Conservation (phyloP, 805 yeast species). For the Candida awuae region DNA sequence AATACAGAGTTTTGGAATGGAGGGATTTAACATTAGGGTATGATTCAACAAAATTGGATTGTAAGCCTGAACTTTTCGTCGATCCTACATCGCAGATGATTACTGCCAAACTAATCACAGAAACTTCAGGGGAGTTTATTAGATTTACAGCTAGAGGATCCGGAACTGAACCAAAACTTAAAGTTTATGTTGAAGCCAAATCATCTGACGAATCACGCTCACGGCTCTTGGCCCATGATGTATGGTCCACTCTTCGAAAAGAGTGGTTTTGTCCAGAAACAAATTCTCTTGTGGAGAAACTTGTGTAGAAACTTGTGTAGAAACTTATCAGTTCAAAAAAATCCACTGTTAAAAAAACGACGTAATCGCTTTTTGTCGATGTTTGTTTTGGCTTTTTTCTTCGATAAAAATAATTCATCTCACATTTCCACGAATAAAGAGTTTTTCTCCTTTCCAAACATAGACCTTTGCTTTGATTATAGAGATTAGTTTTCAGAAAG, state of each 20-base stretch:
- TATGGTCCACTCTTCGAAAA: slow-evolving; percentile 44
- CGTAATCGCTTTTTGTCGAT: too few relatives aligned
- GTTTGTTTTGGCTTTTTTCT: too few relatives aligned
- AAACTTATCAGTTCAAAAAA: not conserved
- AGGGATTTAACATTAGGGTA: slow-evolving; percentile 80
- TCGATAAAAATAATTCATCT: too few relatives aligned
- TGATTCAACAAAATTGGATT: slow-evolving; percentile 57
- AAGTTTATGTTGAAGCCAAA: slow-evolving; percentile 80
- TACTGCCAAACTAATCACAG: slow-evolving; percentile 43
- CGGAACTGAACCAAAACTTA: slow-evolving; percentile 93
- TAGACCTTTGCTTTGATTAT: too few relatives aligned
- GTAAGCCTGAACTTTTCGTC: slow-evolving; percentile 58
- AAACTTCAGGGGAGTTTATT: slow-evolving; percentile 31
- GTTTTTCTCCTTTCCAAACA: too few relatives aligned
- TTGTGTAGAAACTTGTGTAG: not conserved
- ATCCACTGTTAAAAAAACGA: not conserved
- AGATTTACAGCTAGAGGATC: slow-evolving; percentile 87
- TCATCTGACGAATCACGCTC: slow-evolving; percentile 44
- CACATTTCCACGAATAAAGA: too few relatives aligned
- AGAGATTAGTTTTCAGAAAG: too few relatives aligned
- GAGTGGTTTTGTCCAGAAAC: slow-evolving; percentile 66
- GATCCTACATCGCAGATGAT: slow-evolving; percentile 82
- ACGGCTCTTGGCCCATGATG: slow-evolving; percentile 41
- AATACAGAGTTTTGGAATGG: slow-evolving; percentile 53
- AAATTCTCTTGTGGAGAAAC: slow-evolving; percentile 29